A percentile compares a stretch with the other conserved stretches of the same genome.
Conservation (phyloP, 2,329 filamentous ascomycete genomes). For the Metarhizium brunneum region DNA sequence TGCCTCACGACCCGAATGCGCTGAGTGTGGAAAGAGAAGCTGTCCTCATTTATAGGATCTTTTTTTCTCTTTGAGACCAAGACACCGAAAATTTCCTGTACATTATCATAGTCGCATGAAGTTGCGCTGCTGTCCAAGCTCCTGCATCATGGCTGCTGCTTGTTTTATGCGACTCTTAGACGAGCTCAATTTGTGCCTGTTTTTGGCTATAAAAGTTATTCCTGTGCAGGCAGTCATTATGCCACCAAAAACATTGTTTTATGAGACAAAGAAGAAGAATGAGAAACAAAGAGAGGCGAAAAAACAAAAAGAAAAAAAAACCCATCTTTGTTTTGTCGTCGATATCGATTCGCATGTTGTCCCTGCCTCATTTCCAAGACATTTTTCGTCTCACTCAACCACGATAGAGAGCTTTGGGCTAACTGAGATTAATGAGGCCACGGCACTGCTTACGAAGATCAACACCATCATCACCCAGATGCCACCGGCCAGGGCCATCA, state of each 20-base stretch:
- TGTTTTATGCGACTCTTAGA: conserved; percentile 24
- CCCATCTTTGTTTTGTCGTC: not conserved
- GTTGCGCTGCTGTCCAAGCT: conserved; percentile 29
- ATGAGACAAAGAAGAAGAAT: conserved; percentile 1
- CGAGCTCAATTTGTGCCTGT: conserved; percentile 24
- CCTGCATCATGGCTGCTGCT: conserved; percentile 23
- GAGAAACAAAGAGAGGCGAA: not conserved
- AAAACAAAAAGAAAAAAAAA: not conserved
- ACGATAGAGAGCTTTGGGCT: conserved; percentile 1
- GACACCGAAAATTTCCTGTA: conserved; percentile 33
- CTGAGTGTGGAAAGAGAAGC: conserved; percentile 3
- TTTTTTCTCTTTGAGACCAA: conserved; percentile 4
- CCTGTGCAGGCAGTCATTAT: conserved; percentile 16
- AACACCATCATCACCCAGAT: conserved; percentile 58
- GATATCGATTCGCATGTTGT: conserved; percentile 1
- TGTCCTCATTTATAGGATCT: not conserved
- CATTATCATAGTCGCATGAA: conserved; percentile 42
- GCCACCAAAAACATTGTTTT: conserved; percentile 1
- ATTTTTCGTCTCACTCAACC: not conserved
- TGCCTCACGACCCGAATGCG: conserved; percentile 5
- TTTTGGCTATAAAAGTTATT: conserved; percentile 21
- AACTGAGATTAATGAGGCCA: conserved; percentile 35
- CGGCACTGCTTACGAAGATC: conserved; percentile 52
- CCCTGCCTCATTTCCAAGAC: not conserved
- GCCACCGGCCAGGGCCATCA: conserved; percentile 43